phyloP scores from a whole-genome alignment of 2,329 filamentous ascomycete genomes.

The Emmonsia crescens region DNA sequence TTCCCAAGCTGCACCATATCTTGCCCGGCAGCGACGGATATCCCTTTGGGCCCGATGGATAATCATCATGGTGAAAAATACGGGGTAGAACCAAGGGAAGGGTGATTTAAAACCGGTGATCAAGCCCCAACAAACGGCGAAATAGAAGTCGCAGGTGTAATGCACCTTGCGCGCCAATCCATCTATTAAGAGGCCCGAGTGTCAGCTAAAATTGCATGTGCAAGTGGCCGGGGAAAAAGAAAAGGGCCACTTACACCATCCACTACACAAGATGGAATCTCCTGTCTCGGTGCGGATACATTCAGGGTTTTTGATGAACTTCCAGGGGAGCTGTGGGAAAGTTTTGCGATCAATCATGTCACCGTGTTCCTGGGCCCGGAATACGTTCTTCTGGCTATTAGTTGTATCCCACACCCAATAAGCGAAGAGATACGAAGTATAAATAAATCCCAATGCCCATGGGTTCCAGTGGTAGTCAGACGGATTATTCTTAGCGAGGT shows the following conservation, averaged over 20 bases:
- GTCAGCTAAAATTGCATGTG: constrained; percentile 4
- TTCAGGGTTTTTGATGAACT: constrained; percentile 66
- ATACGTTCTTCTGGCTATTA: constrained; percentile 88
- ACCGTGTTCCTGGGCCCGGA: constrained; percentile 67
- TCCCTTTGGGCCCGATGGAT: constrained; percentile 64
- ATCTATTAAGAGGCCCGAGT: constrained; percentile 31
- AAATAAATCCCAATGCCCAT: constrained; percentile 53
- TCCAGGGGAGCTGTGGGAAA: constrained; percentile 82
- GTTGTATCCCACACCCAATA: constrained; percentile 89
- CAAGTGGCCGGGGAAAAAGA: background rate
- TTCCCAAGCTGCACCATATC: constrained; percentile 74
- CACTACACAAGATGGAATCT: constrained; percentile 68
- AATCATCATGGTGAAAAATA: constrained; percentile 74
- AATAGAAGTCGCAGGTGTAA: constrained; percentile 69
- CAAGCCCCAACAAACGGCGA: constrained; percentile 66
- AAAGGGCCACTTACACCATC: constrained; percentile 55
- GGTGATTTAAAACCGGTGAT: constrained; percentile 64
- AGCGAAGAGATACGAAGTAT: constrained; percentile 59
- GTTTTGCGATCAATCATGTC: constrained; percentile 57
- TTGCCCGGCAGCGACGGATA: constrained; percentile 60
- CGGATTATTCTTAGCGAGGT: constrained; percentile 71
- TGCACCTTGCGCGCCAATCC: constrained; percentile 66
- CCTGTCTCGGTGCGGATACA: constrained; percentile 61
- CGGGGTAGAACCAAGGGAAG: constrained; percentile 80
- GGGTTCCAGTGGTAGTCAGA: constrained; percentile 65